These are phyloP conservation scores for Geotrichum europaeum DNA, from an alignment of 1,139 yeast genomes.

Conservation along the genomic window DNA sequence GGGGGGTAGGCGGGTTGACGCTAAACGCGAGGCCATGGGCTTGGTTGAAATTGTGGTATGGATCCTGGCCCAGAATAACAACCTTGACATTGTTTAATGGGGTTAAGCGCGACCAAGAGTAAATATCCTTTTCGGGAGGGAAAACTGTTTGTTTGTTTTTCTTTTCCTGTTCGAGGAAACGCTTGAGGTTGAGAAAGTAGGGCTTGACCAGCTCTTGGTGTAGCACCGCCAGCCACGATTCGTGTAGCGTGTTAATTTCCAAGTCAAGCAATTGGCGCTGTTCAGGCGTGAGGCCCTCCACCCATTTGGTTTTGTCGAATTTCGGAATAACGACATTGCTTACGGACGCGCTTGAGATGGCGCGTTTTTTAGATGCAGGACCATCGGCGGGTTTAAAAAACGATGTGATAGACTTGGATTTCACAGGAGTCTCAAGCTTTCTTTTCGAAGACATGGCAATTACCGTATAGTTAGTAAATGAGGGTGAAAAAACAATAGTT, in stretches of 20 bases:
- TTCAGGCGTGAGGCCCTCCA: slow-evolving; percentile 46
- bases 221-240: slow-evolving; percentile 69
- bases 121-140: slow-evolving; percentile 74
- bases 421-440: slow-evolving; percentile 6
- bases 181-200: slow-evolving; percentile 70
- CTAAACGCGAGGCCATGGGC: slow-evolving; percentile 97
- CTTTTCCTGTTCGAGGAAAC: slow-evolving; percentile 43
- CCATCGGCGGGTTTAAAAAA: slow-evolving; percentile 13
- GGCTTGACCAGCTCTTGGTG: slow-evolving; percentile 75
- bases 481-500: too few relatives aligned
- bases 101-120: slow-evolving; percentile 88
- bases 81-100: slow-evolving; percentile 73
- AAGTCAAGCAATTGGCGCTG: slow-evolving; percentile 51
- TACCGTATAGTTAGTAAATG: background rate
- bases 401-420: slow-evolving; percentile 13
- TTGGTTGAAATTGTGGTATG: slow-evolving; percentile 85
- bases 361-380: slow-evolving; percentile 12
- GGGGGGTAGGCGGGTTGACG: slow-evolving; percentile 71
- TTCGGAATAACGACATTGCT: slow-evolving; percentile 1
- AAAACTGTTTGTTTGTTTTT: slow-evolving; percentile 46
- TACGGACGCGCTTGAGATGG: background rate
- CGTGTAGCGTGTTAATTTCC: slow-evolving; percentile 66
- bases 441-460: slow-evolving; percentile 13
- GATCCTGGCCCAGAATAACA: slow-evolving; percentile 90
- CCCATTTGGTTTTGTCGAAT: slow-evolving; percentile 53